Evolutionary conservation across 1,284 basidiomycete species (phyloP), one percentile per base, ranked within the genome.

Genomic region (Chalciporus piperatoides): DNA sequence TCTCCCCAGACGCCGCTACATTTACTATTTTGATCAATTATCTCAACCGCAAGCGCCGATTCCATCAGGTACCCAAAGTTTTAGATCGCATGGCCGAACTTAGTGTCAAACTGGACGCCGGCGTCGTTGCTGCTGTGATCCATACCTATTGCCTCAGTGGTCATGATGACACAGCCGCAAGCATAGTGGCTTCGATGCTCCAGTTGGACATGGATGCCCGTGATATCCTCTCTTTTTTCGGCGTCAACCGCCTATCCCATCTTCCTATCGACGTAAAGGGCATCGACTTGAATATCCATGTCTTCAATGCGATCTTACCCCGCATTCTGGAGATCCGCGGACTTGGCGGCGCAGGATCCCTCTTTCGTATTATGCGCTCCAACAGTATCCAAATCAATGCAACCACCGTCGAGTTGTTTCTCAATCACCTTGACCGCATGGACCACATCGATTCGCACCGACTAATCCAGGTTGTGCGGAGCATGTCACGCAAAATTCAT

Each of bases 1-100:
- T 78, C 25, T 50, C 49, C 37, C 79, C 82, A 15, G 77, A 85
- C 56, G 71, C 76, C 6, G 70, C 72, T 9, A 90, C 86, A 2
- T 86, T 80, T 67, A 77, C 79, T 9, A 78, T 84, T 27, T 72
- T 86, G 53, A 77, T 88, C 61, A 77, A 81, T 58, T 73, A 81
- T 55, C 64, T 81, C 44, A 75, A 77, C n/a, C 65, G 59, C 15
- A 68, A 68, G 35, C 66, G 67, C 28, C 73, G 82, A 56, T 64
- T 80, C 19, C 51, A 68, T n/a, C 71, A 71, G 37, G 73, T 79
- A 8, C 60, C 78, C 42, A 61, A 65, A 24, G 65, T 85, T 36
- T 65, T 83, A 41, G 61, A 72, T 33, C 71, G 70, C 28, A 80
- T 87, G 76, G 57, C 68, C 36, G 50, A 60, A 11, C 59, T 67